Percentiles rank a stretch among this genome's conserved stretches.
phyloP scores from a whole-genome alignment of 257 asterid species.

The Eucommia ulmoides region DNA sequence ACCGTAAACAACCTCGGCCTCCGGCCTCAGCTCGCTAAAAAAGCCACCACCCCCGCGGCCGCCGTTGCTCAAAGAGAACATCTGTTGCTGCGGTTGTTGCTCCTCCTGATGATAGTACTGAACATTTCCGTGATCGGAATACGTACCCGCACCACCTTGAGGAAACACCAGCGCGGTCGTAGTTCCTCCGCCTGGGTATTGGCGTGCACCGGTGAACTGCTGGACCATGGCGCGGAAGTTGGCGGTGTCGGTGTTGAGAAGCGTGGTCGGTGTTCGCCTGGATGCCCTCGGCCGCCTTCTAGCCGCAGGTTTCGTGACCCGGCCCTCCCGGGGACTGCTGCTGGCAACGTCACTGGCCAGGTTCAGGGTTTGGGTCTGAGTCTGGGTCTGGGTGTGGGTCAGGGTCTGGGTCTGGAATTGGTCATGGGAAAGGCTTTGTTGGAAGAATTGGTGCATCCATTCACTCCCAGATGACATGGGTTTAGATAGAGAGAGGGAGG shows the following conservation, averaged over 20 bases:
- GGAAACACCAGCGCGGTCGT: background rate
- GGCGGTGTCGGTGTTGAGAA: constrained; percentile 42
- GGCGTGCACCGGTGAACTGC: constrained; percentile 43
- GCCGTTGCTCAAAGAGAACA: background rate
- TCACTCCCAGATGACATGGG: no score
- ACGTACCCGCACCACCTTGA: background rate
- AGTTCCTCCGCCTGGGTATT: background rate
- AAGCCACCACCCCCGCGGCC: background rate
- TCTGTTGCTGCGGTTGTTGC: background rate
- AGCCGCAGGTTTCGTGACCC: constrained; percentile 25
- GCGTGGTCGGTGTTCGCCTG: constrained; percentile 42
- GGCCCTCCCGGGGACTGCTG: constrained; percentile 35
- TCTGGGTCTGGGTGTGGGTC: no score
- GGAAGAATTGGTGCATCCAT: no score
- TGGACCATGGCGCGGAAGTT: constrained; percentile 56
- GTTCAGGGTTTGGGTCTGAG: no score
- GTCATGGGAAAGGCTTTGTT: no score
- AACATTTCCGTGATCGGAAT: background rate
- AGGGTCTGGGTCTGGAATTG: no score
- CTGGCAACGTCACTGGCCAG: no score
- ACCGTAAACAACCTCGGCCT: background rate
- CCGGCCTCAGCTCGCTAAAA: background rate
- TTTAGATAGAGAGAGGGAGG: no score
- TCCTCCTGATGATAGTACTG: background rate
- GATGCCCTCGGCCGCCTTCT: constrained; percentile 40